Percentiles rank a stretch among this genome's conserved stretches.
phyloP scores from a whole-genome alignment of 2,329 filamentous ascomycete species.

The Stemphylium vesicarium region DNA sequence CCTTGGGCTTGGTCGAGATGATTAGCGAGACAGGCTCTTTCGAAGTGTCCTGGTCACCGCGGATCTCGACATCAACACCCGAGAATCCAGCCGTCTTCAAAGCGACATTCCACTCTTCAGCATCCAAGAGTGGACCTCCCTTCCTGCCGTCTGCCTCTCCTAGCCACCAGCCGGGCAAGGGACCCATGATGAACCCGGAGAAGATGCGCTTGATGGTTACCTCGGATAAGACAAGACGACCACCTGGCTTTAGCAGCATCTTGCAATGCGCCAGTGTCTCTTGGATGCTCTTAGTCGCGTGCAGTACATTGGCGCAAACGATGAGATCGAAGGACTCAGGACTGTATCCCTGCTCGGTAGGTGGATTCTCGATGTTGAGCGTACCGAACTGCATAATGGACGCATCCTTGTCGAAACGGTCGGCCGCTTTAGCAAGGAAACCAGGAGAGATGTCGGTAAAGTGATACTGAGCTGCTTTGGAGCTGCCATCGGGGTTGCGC shows the following conservation, averaged over 20 bases:
- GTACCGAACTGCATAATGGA: slow-evolving; percentile 9
- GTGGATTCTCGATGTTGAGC: slow-evolving; percentile 10
- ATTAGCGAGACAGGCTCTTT: slow-evolving; percentile 11
- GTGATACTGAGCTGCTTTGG: slow-evolving; percentile 9
- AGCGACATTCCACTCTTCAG: slow-evolving; percentile 5
- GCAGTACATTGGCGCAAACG: slow-evolving; percentile 8
- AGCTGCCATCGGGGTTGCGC: slow-evolving; percentile 8
- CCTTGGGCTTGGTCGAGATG: slow-evolving; percentile 9
- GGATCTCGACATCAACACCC: slow-evolving; percentile 11
- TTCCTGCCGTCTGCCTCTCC: slow-evolving; percentile 9
- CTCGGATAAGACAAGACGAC: slow-evolving; percentile 8
- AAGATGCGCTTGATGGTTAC: slow-evolving; percentile 13
- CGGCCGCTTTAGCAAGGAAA: slow-evolving; percentile 7
- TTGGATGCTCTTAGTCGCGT: slow-evolving; percentile 10
- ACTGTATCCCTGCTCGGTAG: slow-evolving; percentile 7
- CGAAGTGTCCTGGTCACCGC: slow-evolving; percentile 6
- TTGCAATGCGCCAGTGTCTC: slow-evolving; percentile 8
- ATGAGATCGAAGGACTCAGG: slow-evolving; percentile 7
- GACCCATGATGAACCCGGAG: slow-evolving; percentile 12
- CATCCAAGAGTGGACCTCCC: slow-evolving; percentile 5
- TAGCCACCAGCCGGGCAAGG: slow-evolving; percentile 11
- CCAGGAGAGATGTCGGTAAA: slow-evolving; percentile 13
- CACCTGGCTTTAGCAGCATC: slow-evolving; percentile 5
- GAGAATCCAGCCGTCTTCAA: slow-evolving; percentile 11
- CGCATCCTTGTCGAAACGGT: slow-evolving; percentile 4